These are phyloP conservation scores for Populus pruinosa DNA, from an alignment of 345 rosid genomes.

Conservation along the genomic window DNA sequence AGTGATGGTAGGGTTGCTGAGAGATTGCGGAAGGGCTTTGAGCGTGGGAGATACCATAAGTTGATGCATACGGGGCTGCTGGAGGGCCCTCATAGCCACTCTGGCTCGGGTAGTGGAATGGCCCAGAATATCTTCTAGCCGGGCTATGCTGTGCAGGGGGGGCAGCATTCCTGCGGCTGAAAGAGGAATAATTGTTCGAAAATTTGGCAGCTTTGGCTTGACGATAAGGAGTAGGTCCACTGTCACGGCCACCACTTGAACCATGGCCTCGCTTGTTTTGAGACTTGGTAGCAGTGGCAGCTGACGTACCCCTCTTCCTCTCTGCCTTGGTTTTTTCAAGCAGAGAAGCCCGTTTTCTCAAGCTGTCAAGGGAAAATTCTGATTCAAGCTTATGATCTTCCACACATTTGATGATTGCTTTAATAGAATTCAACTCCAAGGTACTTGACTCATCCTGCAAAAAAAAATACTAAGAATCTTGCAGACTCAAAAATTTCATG, in stretches of 20 bases:
- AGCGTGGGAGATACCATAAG: conserved; percentile 30
- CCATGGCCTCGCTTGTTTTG: conserved; percentile 41
- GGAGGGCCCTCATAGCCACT: conserved; percentile 35
- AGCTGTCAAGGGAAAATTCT: conserved; percentile 37
- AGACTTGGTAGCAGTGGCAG: conserved; percentile 25
- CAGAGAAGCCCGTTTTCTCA: conserved; percentile 39
- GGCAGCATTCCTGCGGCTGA: conserved; percentile 32
- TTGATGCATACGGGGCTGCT: conserved; percentile 25
- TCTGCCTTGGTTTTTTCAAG: conserved; percentile 46
- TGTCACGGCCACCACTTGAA: conserved; percentile 23
- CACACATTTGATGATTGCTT: conserved; percentile 49
- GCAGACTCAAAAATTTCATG: not conserved
- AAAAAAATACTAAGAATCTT: not conserved
- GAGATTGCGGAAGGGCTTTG: conserved; percentile 36
- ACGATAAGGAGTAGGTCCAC: conserved; percentile 36
- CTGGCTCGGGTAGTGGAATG: conserved; percentile 41
- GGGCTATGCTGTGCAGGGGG: conserved; percentile 42
- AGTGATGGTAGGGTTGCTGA: conserved; percentile 37
- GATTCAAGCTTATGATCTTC: conserved; percentile 60
- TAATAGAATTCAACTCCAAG: conserved; percentile 46
- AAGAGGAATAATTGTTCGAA: conserved; percentile 36
- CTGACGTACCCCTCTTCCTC: conserved; percentile 40
- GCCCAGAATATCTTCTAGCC: conserved; percentile 37
- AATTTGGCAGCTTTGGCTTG: conserved; percentile 45
- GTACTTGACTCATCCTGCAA: conserved; percentile 51